Conservation (phyloP, 148 eudicot species). For the Rheum nobile region DNA sequence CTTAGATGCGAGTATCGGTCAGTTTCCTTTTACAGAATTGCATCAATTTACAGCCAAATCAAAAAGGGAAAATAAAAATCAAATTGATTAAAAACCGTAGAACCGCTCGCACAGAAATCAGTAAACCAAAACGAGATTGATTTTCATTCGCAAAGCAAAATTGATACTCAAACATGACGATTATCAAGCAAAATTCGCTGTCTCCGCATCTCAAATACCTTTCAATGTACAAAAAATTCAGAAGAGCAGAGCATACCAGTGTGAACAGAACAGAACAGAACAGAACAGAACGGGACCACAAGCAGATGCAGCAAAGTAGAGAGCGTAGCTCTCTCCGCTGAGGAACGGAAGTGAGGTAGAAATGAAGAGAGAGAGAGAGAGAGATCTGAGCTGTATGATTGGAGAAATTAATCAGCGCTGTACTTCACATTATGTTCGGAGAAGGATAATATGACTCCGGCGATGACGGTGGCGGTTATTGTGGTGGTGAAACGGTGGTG, state of each 20-base stretch:
- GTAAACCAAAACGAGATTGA: neutral
- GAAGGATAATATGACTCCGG: neutral
- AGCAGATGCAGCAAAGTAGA: neutral
- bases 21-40: neutral
- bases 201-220: neutral
- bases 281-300: neutral
- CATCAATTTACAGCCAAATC: neutral
- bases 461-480: slow-evolving; percentile 3
- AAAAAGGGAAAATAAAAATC: neutral
- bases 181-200: neutral
- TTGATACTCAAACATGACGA: neutral
- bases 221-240: neutral
- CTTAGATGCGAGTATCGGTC: neutral
- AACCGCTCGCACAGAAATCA: neutral
- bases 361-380: neutral
- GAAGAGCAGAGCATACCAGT: neutral
- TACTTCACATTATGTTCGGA: slow-evolving; percentile 1
- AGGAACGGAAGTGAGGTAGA: neutral
- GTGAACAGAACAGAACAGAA: neutral
- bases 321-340: neutral
- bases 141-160: neutral
- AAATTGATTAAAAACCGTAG: neutral
- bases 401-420: neutral
- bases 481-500: slow-evolving; percentile 17
- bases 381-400: neutral